Evolutionary conservation across 805 yeast species (phyloP).

Genomic region (Ogataea pini): DNA sequence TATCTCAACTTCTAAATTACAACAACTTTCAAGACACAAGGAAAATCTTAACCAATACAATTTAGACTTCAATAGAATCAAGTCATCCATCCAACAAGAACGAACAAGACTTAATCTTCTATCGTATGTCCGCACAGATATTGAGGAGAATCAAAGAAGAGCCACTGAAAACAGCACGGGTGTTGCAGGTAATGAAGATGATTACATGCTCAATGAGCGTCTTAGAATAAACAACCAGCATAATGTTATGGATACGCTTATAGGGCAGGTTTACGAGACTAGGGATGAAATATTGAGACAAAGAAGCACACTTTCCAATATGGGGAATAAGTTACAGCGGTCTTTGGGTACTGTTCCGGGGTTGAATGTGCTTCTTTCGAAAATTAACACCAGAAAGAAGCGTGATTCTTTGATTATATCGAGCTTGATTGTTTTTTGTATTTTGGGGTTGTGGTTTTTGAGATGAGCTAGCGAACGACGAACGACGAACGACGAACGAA

Average conservation of each 20-base stretch:
- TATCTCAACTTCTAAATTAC: slow-evolving; percentile 70
- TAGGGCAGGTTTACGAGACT: slow-evolving; percentile 85
- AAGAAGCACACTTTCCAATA: slow-evolving; percentile 58
- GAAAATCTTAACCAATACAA: slow-evolving; percentile 74
- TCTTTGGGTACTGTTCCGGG: slow-evolving; percentile 80
- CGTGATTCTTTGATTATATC: slow-evolving; percentile 88
- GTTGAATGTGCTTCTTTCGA: slow-evolving; percentile 66
- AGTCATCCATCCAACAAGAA: slow-evolving; percentile 51
- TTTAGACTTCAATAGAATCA: slow-evolving; percentile 58
- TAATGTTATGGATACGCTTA: slow-evolving; percentile 72
- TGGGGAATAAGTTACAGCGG: slow-evolving; percentile 62
- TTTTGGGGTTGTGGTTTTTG: slow-evolving; percentile 55
- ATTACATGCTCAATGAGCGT: slow-evolving; percentile 75
- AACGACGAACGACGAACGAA: background rate
- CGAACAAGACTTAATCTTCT: slow-evolving; percentile 74
- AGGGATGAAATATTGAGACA: slow-evolving; percentile 82
- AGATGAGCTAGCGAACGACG: slow-evolving; percentile 14
- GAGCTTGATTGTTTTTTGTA: slow-evolving; percentile 67
- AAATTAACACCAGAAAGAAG: slow-evolving; percentile 85
- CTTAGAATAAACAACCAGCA: slow-evolving; percentile 72
- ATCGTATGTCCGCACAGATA: slow-evolving; percentile 75
- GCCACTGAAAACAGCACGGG: slow-evolving; percentile 32
- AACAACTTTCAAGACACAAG: slow-evolving; percentile 80
- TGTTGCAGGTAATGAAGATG: slow-evolving; percentile 25
- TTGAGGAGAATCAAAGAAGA: slow-evolving; percentile 60